Evolutionary conservation across 805 yeast genomes (phyloP).

Genomic region (Saccharomycopsis fodiens): DNA sequence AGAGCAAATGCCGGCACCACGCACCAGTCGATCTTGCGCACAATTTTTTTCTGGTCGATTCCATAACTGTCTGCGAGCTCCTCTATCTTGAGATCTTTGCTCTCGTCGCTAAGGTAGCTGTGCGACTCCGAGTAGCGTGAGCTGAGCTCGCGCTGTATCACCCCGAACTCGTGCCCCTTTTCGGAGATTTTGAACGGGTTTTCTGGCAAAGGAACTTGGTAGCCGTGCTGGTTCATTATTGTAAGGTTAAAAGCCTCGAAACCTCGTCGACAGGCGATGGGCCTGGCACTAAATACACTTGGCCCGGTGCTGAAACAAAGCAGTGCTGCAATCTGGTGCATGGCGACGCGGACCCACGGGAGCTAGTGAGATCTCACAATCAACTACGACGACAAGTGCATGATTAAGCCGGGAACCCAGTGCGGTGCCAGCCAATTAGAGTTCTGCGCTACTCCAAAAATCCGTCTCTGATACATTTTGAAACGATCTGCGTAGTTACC

Average conservation of each 20-base stretch:
- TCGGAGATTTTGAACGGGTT: neutral
- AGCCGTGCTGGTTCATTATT: neutral
- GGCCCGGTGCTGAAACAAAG: too few species aligned
- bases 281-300: neutral
- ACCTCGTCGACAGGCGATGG: neutral
- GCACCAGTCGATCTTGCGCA: conserved; percentile 56
- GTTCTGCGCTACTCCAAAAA: too few species aligned
- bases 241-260: neutral
- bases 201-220: neutral
- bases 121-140: neutral
- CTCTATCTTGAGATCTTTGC: conserved; percentile 21
- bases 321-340: too few species aligned
- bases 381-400: too few species aligned
- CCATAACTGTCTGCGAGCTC: conserved; percentile 35
- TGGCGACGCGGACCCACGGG: too few species aligned
- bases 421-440: too few species aligned
- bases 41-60: conserved; percentile 43
- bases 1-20: conserved; percentile 65
- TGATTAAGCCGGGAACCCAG: too few species aligned
- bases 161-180: neutral
- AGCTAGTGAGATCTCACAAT: too few species aligned
- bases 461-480: too few species aligned
- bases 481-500: too few species aligned
- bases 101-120: conserved; percentile 5
- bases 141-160: neutral